These are phyloP conservation scores for Saururus chinensis DNA, from an alignment of 164 flowering plant species.

Conservation along the genomic window DNA sequence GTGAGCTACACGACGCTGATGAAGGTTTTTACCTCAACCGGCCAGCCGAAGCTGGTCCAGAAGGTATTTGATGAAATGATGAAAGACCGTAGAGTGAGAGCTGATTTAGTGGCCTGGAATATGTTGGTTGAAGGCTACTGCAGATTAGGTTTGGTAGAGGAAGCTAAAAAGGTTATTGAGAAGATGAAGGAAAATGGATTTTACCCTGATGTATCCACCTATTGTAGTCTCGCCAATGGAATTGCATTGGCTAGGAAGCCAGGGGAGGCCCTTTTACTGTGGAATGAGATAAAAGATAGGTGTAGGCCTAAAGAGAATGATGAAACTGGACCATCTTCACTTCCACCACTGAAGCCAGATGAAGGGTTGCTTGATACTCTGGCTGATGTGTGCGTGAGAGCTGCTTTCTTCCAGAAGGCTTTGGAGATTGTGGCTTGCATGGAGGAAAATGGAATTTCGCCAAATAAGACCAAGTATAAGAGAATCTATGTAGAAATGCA, in stretches of 20 bases:
- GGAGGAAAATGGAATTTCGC: constrained; percentile 87
- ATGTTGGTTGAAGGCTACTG: constrained; percentile 88
- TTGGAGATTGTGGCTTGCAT: constrained; percentile 93
- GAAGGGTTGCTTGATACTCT: constrained; percentile 74
- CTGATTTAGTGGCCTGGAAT: constrained; percentile 86
- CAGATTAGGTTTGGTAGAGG: constrained; percentile 62
- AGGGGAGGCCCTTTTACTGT: constrained; percentile 85
- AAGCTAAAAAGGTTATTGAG: constrained; percentile 54
- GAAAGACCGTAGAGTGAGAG: constrained; percentile 71
- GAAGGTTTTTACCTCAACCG: constrained; percentile 79
- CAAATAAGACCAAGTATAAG: constrained; percentile 75
- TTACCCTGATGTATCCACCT: constrained; percentile 70
- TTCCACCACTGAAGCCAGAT: constrained; percentile 66
- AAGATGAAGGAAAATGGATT: constrained; percentile 67
- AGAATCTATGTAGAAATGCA: constrained; percentile 96
- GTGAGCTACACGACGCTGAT: constrained; percentile 91
- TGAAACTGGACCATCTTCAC: constrained; percentile 13
- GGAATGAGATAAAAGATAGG: constrained; percentile 90
- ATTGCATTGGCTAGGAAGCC: constrained; percentile 82
- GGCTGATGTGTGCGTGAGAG: constrained; percentile 89
- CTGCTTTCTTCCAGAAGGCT: constrained; percentile 88
- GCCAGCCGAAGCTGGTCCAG: constrained; percentile 78
- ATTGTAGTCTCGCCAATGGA: constrained; percentile 85
- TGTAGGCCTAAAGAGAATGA: constrained; percentile 21
- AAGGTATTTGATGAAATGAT: constrained; percentile 86